phyloP scores from a whole-genome alignment of 495 filamentous ascomycete species.

The Daldinia caldariorum region DNA sequence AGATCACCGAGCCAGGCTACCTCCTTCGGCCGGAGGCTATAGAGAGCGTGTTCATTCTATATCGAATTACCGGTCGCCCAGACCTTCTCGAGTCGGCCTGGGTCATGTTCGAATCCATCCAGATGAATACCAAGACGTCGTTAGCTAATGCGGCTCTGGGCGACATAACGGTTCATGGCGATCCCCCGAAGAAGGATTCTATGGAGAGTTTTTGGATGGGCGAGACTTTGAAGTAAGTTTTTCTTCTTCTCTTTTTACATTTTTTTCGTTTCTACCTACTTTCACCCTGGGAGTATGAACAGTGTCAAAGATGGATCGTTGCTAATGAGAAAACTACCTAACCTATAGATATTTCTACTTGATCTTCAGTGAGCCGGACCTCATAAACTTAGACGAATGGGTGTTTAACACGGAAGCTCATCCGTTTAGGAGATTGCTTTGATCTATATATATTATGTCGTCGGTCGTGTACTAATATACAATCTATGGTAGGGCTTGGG shows the following conservation, averaged over 20 bases:
- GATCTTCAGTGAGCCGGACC: slow-evolving; percentile 75
- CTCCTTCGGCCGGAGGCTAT: slow-evolving; percentile 77
- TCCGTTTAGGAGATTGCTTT: slow-evolving; percentile 59
- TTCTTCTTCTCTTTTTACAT: neutral
- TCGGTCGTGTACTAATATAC: neutral
- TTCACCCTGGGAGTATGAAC: neutral
- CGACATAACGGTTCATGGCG: slow-evolving; percentile 50
- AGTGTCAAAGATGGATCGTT: neutral
- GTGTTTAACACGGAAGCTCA: slow-evolving; percentile 77
- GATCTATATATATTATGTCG: neutral
- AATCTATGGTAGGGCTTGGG: neutral
- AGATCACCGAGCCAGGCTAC: slow-evolving; percentile 69
- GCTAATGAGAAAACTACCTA: slow-evolving; percentile 3
- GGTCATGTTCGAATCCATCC: slow-evolving; percentile 66
- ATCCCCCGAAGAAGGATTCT: slow-evolving; percentile 49
- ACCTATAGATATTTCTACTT: slow-evolving; percentile 73
- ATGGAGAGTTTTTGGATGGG: slow-evolving; percentile 66
- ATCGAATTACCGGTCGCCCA: slow-evolving; percentile 66
- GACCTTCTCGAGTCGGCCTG: slow-evolving; percentile 66
- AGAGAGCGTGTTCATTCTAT: slow-evolving; percentile 76
- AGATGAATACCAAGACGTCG: slow-evolving; percentile 58
- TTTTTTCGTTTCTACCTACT: neutral
- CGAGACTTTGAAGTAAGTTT: slow-evolving; percentile 71
- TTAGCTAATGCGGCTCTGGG: slow-evolving; percentile 62
- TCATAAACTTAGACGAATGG: slow-evolving; percentile 67